Percentiles rank a stretch among this genome's conserved stretches.
These are phyloP conservation scores for Canavalia gladiata DNA, from an alignment of 306 rosid genomes.

Conservation along the genomic window DNA sequence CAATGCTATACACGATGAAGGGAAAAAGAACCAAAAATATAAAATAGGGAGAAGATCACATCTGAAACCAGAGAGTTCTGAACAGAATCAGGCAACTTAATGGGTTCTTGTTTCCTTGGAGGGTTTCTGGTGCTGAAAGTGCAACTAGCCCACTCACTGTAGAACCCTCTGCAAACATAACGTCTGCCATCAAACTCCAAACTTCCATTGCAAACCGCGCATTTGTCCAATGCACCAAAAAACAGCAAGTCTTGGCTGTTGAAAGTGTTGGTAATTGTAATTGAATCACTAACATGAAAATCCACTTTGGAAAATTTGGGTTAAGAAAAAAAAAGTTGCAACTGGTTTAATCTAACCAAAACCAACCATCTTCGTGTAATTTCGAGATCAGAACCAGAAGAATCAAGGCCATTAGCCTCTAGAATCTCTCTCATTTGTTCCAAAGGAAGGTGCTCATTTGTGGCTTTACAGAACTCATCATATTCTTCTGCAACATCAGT, in stretches of 20 bases:
- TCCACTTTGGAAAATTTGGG: neutral
- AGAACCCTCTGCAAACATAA: slow-evolving; percentile 70
- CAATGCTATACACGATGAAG: neutral
- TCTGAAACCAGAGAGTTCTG: slow-evolving; percentile 64
- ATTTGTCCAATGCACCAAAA: slow-evolving; percentile 72
- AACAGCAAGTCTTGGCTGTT: slow-evolving; percentile 85
- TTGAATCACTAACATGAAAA: slow-evolving; percentile 8
- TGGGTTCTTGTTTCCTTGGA: slow-evolving; percentile 69
- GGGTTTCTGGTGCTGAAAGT: slow-evolving; percentile 77
- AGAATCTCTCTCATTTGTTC: slow-evolving; percentile 72
- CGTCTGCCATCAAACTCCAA: slow-evolving; percentile 74
- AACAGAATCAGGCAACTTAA: slow-evolving; percentile 70
- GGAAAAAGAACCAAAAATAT: neutral
- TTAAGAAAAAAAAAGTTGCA: neutral
- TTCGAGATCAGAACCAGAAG: slow-evolving; percentile 63
- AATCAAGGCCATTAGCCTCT: slow-evolving; percentile 68
- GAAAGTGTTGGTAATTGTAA: neutral
- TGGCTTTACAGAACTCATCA: slow-evolving; percentile 63
- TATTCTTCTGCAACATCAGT: slow-evolving; percentile 54
- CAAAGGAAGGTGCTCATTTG: slow-evolving; percentile 63
- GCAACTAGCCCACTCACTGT: slow-evolving; percentile 86
- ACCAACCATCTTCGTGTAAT: slow-evolving; percentile 68
- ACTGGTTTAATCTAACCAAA: slow-evolving; percentile 18
- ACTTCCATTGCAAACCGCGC: slow-evolving; percentile 75
- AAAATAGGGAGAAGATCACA: slow-evolving; percentile 49